Base-by-base conservation (phyloP, 1,284 basidiomycete species). In the Boletellus sp. region DNA sequence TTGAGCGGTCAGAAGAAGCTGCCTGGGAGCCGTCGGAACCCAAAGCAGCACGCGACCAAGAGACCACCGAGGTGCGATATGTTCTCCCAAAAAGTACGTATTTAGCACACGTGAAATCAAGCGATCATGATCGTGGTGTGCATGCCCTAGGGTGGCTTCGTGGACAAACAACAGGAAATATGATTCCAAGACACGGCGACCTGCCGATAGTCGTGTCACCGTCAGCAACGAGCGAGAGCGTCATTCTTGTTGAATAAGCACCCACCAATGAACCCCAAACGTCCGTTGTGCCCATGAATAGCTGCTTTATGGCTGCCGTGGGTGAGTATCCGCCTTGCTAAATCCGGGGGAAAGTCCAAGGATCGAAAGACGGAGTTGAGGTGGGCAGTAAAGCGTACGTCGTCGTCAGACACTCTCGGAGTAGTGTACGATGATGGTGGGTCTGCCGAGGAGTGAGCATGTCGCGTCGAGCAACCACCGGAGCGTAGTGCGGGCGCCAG, bases 131-230 rank as follows among this genome's bases (percentile, higher is more conserved):
- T 85, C 78, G 43, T 80, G 70, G 11, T 68, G 61, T 14, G 71
- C 69, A 34, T 69, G 69, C 17, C 80, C 69, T 25, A 72, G 68
- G n/a, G 72, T 57, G 47, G 69, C 74, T 39, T 80, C 79, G 45
- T 80, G 76, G n/a, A 91, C 66, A 68, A 88, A 82, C 36, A 89
- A 72, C 32, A 82, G 70, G 36, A 85, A 75, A 63, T 87, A 90
- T 6, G 83, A 73, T 53, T 87, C 77, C 22, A 90, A 69, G 19
- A 86, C 82, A 47, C 88, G 77, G 42, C 87, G 81, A 36, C 87
- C 87, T 89, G 57, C 48, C 17, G 26, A 44, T 34, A 43, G 23
- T 40, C 37, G 32, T 39, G 32, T 49, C 16, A 37, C 11, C 9
- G 33, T 48, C 34, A 50, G 22, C 10, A 22, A 46, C n/a, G 34